A percentile compares a stretch with the other conserved stretches of the same genome.
These are phyloP conservation scores for Emmonsiellopsis sp. DNA, from an alignment of 2,329 filamentous ascomycete species.

Conservation along the genomic window DNA sequence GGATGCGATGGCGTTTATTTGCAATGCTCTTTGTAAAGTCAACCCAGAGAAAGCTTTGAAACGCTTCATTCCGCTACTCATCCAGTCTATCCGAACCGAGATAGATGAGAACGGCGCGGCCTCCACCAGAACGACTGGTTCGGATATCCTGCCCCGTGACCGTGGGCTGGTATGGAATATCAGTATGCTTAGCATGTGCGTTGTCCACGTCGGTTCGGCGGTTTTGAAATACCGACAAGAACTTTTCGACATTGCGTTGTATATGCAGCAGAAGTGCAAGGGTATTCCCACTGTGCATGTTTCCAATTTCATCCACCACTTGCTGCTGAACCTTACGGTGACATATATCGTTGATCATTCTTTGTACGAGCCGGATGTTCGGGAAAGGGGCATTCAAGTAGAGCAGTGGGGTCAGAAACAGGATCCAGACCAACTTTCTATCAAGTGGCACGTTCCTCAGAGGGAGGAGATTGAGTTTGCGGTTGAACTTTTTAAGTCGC, in stretches of 20 bases:
- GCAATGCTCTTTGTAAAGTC: constrained; percentile 92
- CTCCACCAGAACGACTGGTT: constrained; percentile 85
- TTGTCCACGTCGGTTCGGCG: constrained; percentile 87
- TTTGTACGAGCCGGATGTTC: constrained; percentile 71
- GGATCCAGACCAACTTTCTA: constrained; percentile 64
- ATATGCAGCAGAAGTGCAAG: constrained; percentile 93
- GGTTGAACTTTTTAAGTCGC: constrained; percentile 76
- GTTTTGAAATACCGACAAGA: constrained; percentile 84
- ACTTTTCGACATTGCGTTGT: constrained; percentile 80
- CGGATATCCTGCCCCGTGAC: constrained; percentile 86
- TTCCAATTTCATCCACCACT: constrained; percentile 94
- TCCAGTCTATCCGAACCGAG: constrained; percentile 86
- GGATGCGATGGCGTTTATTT: constrained; percentile 98
- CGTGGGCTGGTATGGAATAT: constrained; percentile 93
- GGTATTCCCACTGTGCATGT: constrained; percentile 92
- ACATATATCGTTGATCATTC: constrained; percentile 88
- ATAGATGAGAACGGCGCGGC: constrained; percentile 96
- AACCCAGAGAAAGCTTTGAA: constrained; percentile 89
- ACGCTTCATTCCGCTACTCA: constrained; percentile 80
- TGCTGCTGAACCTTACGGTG: constrained; percentile 86
- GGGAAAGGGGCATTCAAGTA: constrained; percentile 62
- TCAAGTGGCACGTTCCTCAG: constrained; percentile 84
- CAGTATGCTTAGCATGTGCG: constrained; percentile 94
- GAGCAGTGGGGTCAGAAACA: constrained; percentile 78
- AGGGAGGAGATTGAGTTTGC: constrained; percentile 79